Evolutionary conservation across 2,329 filamentous ascomycete genomes (phyloP), one percentile per base, ranked within the genome.

Genomic region (Bimuria novae-zelandiae): DNA sequence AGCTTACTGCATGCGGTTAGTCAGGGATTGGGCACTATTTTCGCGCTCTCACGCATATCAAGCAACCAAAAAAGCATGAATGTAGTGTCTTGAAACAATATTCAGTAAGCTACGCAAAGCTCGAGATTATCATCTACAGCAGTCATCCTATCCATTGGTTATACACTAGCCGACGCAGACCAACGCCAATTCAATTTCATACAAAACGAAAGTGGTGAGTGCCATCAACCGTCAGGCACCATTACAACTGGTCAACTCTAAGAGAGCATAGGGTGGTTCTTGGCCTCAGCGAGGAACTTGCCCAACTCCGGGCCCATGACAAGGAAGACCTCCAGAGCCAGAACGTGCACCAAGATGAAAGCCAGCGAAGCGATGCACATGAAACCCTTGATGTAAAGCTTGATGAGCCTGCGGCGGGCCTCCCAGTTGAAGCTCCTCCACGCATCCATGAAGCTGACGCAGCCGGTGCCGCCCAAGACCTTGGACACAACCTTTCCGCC

Each of bases 371-470:
- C 49, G 17, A 69, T 42, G 51, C 29, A 46, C 29, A 46, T n/a
- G 57, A 85, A 79, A 62, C 88, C 80, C 84, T 96, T 96, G 75
- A 81, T 76, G 64, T 90, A 88, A 27, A 94, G 81, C 75, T 88
- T 86, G 67, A 92, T 74, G 44, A 96, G 81, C 51, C 92, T 85
- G 61, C 86, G 79, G 73, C 90, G 88, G 39, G 89, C 86, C 55
- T 84, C 79, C 72, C 83, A 84, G 70, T 87, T 84, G 73, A 96
- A 92, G 30, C 85, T 89, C 64, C 80, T 82, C 89, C 91, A 92
- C 1, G 91, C 92, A 64, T 93, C 88, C 44, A 83, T 72, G 66
- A 93, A 82, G 35, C 88, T 84, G 56, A 90, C 81, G 61, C 84
- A 86, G 60, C 90, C 89, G 58, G 81, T 83, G 49, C 89, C 90